Evolutionary conservation across 352 stramenopile species (phyloP).

Genomic region (Pythium sp.): DNA sequence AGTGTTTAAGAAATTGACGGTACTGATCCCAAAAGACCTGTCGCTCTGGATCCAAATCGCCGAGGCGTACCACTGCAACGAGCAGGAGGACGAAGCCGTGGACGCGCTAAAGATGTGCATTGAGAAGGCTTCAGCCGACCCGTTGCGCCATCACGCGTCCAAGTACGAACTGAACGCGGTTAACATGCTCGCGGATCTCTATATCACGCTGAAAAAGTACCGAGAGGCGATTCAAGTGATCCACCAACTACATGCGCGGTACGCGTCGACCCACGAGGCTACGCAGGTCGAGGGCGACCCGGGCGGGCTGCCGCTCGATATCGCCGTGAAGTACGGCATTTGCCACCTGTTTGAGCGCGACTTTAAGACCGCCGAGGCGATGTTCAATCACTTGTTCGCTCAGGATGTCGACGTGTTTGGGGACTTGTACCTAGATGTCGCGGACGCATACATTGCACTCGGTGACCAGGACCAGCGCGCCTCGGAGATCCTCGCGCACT

Average conservation of each 20-base stretch:
- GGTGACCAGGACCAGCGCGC: slow-evolving; percentile 65
- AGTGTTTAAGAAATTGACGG: slow-evolving; percentile 79
- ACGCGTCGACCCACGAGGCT: slow-evolving; percentile 56
- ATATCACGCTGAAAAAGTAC: slow-evolving; percentile 86
- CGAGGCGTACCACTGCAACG: slow-evolving; percentile 84
- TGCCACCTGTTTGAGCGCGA: slow-evolving; percentile 80
- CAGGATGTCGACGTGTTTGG: slow-evolving; percentile 85
- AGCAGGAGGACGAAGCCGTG: slow-evolving; percentile 83
- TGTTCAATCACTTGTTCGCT: slow-evolving; percentile 82
- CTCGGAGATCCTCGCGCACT: slow-evolving; percentile 58
- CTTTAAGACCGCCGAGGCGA: slow-evolving; percentile 67
- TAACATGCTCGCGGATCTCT: slow-evolving; percentile 88
- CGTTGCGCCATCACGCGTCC: slow-evolving; percentile 54
- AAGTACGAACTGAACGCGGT: slow-evolving; percentile 84
- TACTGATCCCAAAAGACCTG: slow-evolving; percentile 63
- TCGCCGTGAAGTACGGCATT: slow-evolving; percentile 86
- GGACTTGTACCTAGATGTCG: slow-evolving; percentile 82
- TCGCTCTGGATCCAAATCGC: slow-evolving; percentile 87
- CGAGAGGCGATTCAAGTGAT: slow-evolving; percentile 78
- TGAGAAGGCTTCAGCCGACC: slow-evolving; percentile 66
- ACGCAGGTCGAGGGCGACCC: slow-evolving; percentile 63
- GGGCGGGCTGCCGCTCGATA: slow-evolving; percentile 73
- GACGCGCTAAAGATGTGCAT: slow-evolving; percentile 85
- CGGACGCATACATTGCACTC: slow-evolving; percentile 76
- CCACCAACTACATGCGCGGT: slow-evolving; percentile 65